phyloP scores from a whole-genome alignment of 192 early-diverging fungal genomes.

The Umbelopsis isabellina region DNA sequence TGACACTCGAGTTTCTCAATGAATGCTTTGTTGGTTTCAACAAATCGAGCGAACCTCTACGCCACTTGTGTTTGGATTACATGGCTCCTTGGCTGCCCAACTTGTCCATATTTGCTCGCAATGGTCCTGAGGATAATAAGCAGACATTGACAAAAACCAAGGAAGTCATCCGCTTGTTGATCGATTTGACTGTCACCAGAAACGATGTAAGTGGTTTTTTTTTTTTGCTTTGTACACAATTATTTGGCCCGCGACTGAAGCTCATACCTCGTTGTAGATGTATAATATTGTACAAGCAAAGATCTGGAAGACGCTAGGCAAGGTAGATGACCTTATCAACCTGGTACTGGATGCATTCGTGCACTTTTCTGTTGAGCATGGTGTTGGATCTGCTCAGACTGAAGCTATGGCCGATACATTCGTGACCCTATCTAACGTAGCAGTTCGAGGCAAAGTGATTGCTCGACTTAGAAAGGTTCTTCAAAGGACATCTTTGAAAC shows the following conservation, averaged over 20 bases:
- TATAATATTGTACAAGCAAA: conserved; percentile 84
- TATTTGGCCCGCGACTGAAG: background rate
- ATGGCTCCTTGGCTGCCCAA: conserved; percentile 89
- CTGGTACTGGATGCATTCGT: conserved; percentile 82
- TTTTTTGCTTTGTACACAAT: conserved; percentile 3
- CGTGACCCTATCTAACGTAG: conserved; percentile 77
- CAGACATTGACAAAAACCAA: conserved; percentile 63
- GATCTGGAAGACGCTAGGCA: conserved; percentile 81
- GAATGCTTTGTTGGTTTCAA: conserved; percentile 86
- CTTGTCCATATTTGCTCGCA: conserved; percentile 63
- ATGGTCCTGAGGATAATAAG: conserved; percentile 47
- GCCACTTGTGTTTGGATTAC: conserved; percentile 85
- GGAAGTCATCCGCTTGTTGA: conserved; percentile 77
- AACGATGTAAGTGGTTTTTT: conserved; percentile 51
- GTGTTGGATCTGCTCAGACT: conserved; percentile 74
- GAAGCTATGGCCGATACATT: conserved; percentile 89
- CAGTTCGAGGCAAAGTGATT: conserved; percentile 83
- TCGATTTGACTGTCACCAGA: conserved; percentile 84
- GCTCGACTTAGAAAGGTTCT: conserved; percentile 79
- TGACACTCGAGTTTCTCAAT: conserved; percentile 88
- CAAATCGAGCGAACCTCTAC: conserved; percentile 70
- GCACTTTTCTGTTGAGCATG: conserved; percentile 77
- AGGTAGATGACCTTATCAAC: conserved; percentile 81
- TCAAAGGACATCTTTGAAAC: conserved; percentile 75
- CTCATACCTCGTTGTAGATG: conserved; percentile 50